Conservation (phyloP, 2,329 filamentous ascomycete genomes). For the Beauveria sp. region DNA sequence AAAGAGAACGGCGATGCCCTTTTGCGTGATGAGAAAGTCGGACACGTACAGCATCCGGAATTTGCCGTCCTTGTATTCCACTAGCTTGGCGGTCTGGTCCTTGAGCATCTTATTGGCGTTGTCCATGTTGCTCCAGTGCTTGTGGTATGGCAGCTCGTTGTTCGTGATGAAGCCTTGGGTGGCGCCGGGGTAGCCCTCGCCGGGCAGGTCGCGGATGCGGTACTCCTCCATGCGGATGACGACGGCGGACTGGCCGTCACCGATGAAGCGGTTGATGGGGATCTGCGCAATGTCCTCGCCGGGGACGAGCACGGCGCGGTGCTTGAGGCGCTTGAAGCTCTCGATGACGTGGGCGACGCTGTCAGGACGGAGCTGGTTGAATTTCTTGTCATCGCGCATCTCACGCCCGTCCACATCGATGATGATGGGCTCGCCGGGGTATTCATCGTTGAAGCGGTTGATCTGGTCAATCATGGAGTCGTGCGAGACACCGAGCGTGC, state of each 20-base stretch:
- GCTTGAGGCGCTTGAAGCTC: constrained; percentile 17
- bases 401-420: constrained; percentile 21
- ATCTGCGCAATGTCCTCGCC: constrained; percentile 19
- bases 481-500: constrained; percentile 19
- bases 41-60: constrained; percentile 15
- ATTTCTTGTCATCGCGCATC: not conserved
- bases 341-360: constrained; percentile 14
- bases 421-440: constrained; percentile 28
- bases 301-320: constrained; percentile 17
- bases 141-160: constrained; percentile 18
- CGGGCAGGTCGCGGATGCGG: constrained; percentile 14
- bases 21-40: constrained; percentile 22
- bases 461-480: constrained; percentile 21
- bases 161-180: constrained; percentile 21
- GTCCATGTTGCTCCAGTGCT: constrained; percentile 18
- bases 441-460: constrained; percentile 21
- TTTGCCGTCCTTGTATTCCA: constrained; percentile 1
- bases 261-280: constrained; percentile 21
- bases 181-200: constrained; percentile 18
- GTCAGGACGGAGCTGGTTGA: not conserved
- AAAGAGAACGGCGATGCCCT: constrained; percentile 1
- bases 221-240: constrained; percentile 20
- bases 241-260: constrained; percentile 18
- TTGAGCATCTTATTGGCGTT: constrained; percentile 11
- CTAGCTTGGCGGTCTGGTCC: constrained; percentile 18